Base-by-base conservation (phyloP, 1,139 yeast genomes). In the Scheffersomyces quercinus region DNA sequence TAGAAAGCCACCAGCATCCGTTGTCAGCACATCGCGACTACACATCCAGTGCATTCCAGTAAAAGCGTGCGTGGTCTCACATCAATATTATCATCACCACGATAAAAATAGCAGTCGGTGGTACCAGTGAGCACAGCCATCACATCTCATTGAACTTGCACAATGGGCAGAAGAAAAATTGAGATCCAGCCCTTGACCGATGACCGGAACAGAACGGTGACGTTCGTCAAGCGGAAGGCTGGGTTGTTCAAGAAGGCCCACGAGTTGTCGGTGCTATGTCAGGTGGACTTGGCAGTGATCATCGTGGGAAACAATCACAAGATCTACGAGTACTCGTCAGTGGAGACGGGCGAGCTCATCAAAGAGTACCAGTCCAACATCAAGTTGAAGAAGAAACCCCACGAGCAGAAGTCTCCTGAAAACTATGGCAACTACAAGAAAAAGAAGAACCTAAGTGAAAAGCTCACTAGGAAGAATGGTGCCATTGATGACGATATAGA, bases 221-320 rank as follows among this genome's bases (percentile, higher is more conserved):
- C 99, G 0, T 93, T 93, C 64, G 89, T 89, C 51, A 93, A 93
- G 65, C 79, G 99, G 44, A 93, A 91, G 64, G 95, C 96, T 0
- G 99, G 99, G 1, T 73, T 93, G 39, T 91, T 93, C 71, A 93
- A 93, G 62, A 93, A 93, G 65, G 99, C 99, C 1, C 95, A 91
- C 60, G 99, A 93, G 65, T 75, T 93, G 47, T 85, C 97, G 1
- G 91, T 91, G 15, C 73, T 93, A 42, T 91, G 99, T 63, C 95
- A 89, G 52, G 96, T 90, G 7, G 98, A 93, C 60, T 76, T 93
- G 40, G 95, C 98, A 2, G 95, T 93, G 29, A 82, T 93, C 20
- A 89, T 93, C 29, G 75, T 90, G 38, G 96, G 96, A n/a, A 81
- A 81, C 58, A 89, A 88, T 65, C 85, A 88, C 53, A 82, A 81